Conservation (phyloP, 2,329 filamentous ascomycete species). For the Cladosporium sp. region DNA sequence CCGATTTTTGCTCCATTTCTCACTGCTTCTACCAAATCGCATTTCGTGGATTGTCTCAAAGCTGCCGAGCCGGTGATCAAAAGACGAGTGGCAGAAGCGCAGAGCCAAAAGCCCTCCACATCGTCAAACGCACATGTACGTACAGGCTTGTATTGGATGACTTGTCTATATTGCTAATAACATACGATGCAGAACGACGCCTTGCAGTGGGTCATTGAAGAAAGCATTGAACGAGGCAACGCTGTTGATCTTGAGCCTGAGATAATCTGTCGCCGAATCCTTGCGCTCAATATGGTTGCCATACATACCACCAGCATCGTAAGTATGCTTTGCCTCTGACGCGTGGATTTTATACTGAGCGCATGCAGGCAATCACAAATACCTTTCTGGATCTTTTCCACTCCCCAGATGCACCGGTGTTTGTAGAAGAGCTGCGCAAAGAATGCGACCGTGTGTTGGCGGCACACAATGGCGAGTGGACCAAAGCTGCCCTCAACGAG, state of each 20-base stretch:
- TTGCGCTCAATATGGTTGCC: slow-evolving; percentile 29
- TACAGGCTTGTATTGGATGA: not conserved
- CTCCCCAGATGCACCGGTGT: slow-evolving; percentile 22
- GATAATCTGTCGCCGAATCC: slow-evolving; percentile 24
- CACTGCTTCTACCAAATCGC: slow-evolving; percentile 18
- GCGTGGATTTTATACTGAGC: not conserved
- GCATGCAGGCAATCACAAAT: slow-evolving; percentile 23
- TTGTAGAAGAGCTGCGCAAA: slow-evolving; percentile 25
- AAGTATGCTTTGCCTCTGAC: not conserved
- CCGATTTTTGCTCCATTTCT: slow-evolving; percentile 23
- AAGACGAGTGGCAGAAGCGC: slow-evolving; percentile 20
- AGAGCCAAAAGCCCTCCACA: slow-evolving; percentile 2
- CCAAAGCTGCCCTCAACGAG: slow-evolving; percentile 26
- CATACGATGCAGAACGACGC: slow-evolving; percentile 22
- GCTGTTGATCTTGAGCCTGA: slow-evolving; percentile 22
- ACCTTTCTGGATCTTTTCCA: slow-evolving; percentile 27
- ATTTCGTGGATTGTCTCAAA: slow-evolving; percentile 7
- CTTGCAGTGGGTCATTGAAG: slow-evolving; percentile 27
- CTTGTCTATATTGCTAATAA: not conserved
- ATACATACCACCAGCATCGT: slow-evolving; percentile 29
- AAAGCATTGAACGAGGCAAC: slow-evolving; percentile 17
- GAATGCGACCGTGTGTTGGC: slow-evolving; percentile 26
- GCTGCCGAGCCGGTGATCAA: slow-evolving; percentile 23
- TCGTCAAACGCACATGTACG: not conserved
- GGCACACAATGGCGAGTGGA: slow-evolving; percentile 24